Evolutionary conservation across 805 yeast genomes (phyloP).

Genomic region (Allodekkera sacchari): DNA sequence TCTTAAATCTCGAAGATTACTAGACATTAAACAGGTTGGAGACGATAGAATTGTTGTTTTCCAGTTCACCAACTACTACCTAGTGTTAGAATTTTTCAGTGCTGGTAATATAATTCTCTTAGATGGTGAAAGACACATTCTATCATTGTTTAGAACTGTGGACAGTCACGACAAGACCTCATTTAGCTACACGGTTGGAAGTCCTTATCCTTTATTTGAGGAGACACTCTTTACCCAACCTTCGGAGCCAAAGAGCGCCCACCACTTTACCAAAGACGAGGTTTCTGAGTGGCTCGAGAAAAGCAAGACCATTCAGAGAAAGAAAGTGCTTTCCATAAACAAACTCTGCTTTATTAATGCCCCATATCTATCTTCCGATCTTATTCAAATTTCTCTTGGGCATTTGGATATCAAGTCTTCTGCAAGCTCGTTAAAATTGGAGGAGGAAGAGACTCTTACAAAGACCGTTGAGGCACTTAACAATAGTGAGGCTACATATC

Average conservation of each 20-base stretch:
- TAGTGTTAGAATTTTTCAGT: constrained; percentile 87
- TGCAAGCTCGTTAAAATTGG: constrained; percentile 24
- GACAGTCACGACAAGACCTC: constrained; percentile 45
- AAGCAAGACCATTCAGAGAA: constrained; percentile 27
- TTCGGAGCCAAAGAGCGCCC: constrained; percentile 1
- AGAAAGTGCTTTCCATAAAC: constrained; percentile 52
- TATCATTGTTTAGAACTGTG: constrained; percentile 72
- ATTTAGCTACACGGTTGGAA: constrained; percentile 62
- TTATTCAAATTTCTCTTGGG: constrained; percentile 53
- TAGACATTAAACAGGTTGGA: constrained; percentile 64
- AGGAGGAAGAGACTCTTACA: constrained; percentile 21
- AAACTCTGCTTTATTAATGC: constrained; percentile 60
- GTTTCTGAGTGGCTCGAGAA: constrained; percentile 32
- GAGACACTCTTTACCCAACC: constrained; percentile 31
- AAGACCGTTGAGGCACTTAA: constrained; percentile 35
- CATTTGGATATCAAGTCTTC: constrained; percentile 34
- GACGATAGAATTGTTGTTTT: constrained; percentile 79
- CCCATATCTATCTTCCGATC: constrained; percentile 71
- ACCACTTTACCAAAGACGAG: constrained; percentile 22
- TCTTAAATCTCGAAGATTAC: constrained; percentile 68
- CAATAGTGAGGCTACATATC: constrained; percentile 37
- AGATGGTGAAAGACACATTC: constrained; percentile 57
- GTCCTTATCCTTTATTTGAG: constrained; percentile 56
- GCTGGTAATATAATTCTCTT: constrained; percentile 85
- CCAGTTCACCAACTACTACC: constrained; percentile 70